Evolutionary conservation across 73 alveolate genomes (phyloP), one percentile per base, ranked within the genome.

Genomic region (Diophrys appendiculata): DNA sequence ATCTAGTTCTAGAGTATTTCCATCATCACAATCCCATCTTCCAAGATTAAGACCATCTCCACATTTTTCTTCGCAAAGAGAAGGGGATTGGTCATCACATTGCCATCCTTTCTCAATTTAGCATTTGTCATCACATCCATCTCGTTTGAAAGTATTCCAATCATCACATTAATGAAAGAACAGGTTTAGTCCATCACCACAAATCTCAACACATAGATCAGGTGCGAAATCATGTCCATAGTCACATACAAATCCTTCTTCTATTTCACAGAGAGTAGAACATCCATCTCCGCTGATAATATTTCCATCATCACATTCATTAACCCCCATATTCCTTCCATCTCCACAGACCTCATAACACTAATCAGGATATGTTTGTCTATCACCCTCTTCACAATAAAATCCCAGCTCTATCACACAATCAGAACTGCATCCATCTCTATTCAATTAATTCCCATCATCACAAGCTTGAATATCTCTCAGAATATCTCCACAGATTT

Each of bases 281-380:
- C 78, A 70, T 29, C 78, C 78, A 33, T 70, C 78, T 1, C 65
- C 78, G 2, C 2, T 70, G 26, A 70, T 70, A 3, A 70, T 28
- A 34, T 70, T 70, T 1, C 78, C 78, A 30, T 70, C 78, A 34
- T 70, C 78, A 23, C 78, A 70, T 70, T 70, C 67, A 70, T 23
- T 8, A 33, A 70, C 31, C 30, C 78, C 78, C n/a, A 70, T 30
- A 24, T 70, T 70, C 22, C 31, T 33, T 30, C 78, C 78, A 33
- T 70, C 34, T 64, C 78, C 78, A 27, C 78, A 70, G 11, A n/a
- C n/a, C 65, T 70, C 78, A 70, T 33, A 30, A 1, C 78, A 70
- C n/a, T n/a, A n/a, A n/a, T n/a, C n/a, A n/a, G n/a, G n/a, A n/a
- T n/a, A n/a, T n/a, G n/a, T n/a, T n/a, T n/a, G n/a, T n/a, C n/a